Evolutionary conservation across 148 eudicot species (phyloP).

Genomic region (Silene conica): DNA sequence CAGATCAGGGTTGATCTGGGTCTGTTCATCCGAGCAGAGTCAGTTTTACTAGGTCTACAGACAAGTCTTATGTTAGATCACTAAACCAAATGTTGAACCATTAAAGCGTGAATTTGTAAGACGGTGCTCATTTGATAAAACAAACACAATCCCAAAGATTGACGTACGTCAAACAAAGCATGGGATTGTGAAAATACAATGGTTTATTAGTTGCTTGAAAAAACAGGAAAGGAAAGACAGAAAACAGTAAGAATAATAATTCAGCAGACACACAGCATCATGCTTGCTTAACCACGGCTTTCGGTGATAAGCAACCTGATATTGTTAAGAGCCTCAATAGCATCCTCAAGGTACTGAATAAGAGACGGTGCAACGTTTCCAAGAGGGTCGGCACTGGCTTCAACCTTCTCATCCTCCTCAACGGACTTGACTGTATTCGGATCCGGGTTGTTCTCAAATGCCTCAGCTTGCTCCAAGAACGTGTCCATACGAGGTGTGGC

Average conservation of each 20-base stretch:
- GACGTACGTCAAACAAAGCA: not conserved
- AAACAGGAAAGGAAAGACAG: not conserved
- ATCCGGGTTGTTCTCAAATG: conserved; percentile 10
- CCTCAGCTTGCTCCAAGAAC: conserved; percentile 18
- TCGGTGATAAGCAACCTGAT: conserved; percentile 1
- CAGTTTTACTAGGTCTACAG: no score
- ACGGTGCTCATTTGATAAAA: no score
- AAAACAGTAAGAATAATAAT: not conserved
- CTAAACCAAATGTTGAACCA: no score
- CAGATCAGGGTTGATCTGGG: no score
- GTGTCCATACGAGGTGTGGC: conserved; percentile 23
- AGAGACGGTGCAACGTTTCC: conserved; percentile 11
- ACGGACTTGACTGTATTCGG: conserved; percentile 1
- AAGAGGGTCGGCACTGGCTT: conserved; percentile 17
- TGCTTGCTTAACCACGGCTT: not conserved
- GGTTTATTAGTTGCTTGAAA: not conserved
- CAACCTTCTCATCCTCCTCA: conserved; percentile 20
- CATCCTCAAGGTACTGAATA: conserved; percentile 6
- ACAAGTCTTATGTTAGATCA: no score
- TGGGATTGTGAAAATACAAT: not conserved
- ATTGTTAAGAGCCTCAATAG: conserved; percentile 19
- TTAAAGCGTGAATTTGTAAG: no score
- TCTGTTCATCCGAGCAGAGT: no score
- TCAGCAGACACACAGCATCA: not conserved
- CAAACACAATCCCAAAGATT: no score